phyloP scores from a whole-genome alignment of 345 rosid genomes.

The Clausena lansium region DNA sequence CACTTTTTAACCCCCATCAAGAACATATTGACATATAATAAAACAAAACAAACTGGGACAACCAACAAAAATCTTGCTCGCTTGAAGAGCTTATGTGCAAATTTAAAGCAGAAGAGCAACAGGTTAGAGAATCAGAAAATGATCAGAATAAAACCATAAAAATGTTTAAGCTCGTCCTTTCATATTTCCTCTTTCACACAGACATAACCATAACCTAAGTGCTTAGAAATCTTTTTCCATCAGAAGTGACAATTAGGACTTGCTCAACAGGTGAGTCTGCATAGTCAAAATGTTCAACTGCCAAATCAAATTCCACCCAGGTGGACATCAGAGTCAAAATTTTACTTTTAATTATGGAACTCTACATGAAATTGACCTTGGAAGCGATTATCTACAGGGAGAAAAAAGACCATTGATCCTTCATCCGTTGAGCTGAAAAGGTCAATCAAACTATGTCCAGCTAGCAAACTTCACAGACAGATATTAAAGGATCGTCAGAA shows the following conservation, averaged over 20 bases:
- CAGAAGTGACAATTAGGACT: background rate
- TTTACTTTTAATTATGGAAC: background rate
- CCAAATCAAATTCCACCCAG: background rate
- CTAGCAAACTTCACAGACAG: background rate
- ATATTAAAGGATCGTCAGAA: background rate
- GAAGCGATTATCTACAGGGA: background rate
- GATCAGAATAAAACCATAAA: background rate
- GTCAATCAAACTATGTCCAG: background rate
- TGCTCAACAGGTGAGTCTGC: background rate
- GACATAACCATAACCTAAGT: background rate
- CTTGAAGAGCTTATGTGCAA: background rate
- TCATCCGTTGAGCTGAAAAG: background rate
- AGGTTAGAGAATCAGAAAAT: background rate
- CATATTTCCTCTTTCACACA: background rate
- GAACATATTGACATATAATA: background rate
- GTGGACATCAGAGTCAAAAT: background rate
- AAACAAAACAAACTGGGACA: background rate
- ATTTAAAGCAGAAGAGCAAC: background rate
- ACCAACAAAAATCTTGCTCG: background rate
- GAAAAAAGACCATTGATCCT: background rate
- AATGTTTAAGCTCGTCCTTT: background rate
- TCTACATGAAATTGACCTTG: background rate
- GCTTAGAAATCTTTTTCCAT: conserved; percentile 1
- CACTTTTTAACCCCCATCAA: background rate
- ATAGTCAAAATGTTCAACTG: background rate